These are phyloP conservation scores for Fusarium tanahbumbuense DNA, from an alignment of 2,329 filamentous ascomycete genomes.

Conservation along the genomic window DNA sequence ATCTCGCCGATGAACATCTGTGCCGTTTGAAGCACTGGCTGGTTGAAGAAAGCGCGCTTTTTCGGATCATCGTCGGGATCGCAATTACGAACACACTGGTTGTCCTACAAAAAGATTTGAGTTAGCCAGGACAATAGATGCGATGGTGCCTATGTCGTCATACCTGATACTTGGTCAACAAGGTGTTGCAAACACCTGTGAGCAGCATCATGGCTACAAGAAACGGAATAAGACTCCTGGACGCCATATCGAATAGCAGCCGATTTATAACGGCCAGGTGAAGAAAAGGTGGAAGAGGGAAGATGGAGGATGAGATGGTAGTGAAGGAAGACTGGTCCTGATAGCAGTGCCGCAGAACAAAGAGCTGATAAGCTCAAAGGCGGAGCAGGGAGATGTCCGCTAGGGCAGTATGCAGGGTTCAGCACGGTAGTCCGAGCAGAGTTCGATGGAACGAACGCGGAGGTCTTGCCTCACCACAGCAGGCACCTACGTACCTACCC, in stretches of 20 bases:
- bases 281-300: constrained; percentile 1
- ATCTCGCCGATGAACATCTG: constrained; percentile 99
- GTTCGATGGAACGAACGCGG: constrained; percentile 22
- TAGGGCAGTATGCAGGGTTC: constrained; percentile 20
- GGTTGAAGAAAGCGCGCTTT: constrained; percentile 82
- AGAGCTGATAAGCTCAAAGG: constrained; percentile 38
- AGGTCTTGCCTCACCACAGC: constrained; percentile 16
- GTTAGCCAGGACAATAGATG: constrained; percentile 5
- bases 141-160: constrained; percentile 41
- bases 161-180: constrained; percentile 96
- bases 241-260: constrained; percentile 68
- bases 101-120: constrained; percentile 70
- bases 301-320: constrained; percentile 8
- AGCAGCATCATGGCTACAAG: constrained; percentile 96
- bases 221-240: constrained; percentile 79
- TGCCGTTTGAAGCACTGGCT: constrained; percentile 94
- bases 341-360: constrained; percentile 31
- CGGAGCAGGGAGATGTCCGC: constrained; percentile 21
- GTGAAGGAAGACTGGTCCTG: constrained; percentile 2
- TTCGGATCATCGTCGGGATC: constrained; percentile 70
- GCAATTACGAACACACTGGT: constrained; percentile 96
- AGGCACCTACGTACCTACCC: neutral
- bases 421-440: neutral
- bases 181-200: constrained; percentile 95
- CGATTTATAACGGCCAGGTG: constrained; percentile 3